Base-by-base conservation (phyloP, 2,329 filamentous ascomycete genomes). In the Diaporthe nobilis region DNA sequence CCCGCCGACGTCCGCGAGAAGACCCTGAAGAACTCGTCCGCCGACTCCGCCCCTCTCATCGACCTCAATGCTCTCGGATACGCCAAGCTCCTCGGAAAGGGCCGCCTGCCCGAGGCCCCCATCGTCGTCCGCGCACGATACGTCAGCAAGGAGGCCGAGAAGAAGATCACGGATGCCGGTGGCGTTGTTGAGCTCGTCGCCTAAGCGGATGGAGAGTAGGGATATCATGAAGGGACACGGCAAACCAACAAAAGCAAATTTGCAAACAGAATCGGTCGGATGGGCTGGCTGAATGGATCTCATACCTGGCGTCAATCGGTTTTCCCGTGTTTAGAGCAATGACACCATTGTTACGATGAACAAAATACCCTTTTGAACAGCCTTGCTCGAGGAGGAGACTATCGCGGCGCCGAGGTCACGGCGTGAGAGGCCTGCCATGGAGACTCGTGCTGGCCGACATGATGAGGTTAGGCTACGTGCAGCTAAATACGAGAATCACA, bases 11-110 rank as follows among this genome's bases (percentile, higher is more conserved):
- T 95, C 87, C 96, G 97, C 84, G 95, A 98, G 68, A 93, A 95
- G 88, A 98, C 98, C 92, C 87, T 98, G 84, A 88, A 88, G 84
- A 92, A 94, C 87, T 85, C 87, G 81, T 95, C 95, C 89, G 93
- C 92, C 86, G 95, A 98, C 88, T 98, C 94, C 86, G 95, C 96
- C 79, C 97, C 97, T 85, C 97, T 99, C 85, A 93, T 99, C 90
- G 96, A 99, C 90, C 95, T 99, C 87, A 94, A 98, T 80, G 91
- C 95, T 83, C 94, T 98, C 87, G 97, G 97, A 83, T 99, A 98
- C 93, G 94, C 95, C 85, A 99, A 99, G 91, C 93, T 99, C 81
- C 94, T 99, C 86, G 97, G 97, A 87, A 99, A 99, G 93, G 97
- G 97, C 88, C 93, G 96, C 85, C 90, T 98, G 84, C 96, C 97